These are phyloP conservation scores for Tuber microsphaerosporum DNA, from an alignment of 495 filamentous ascomycete genomes.

Conservation along the genomic window DNA sequence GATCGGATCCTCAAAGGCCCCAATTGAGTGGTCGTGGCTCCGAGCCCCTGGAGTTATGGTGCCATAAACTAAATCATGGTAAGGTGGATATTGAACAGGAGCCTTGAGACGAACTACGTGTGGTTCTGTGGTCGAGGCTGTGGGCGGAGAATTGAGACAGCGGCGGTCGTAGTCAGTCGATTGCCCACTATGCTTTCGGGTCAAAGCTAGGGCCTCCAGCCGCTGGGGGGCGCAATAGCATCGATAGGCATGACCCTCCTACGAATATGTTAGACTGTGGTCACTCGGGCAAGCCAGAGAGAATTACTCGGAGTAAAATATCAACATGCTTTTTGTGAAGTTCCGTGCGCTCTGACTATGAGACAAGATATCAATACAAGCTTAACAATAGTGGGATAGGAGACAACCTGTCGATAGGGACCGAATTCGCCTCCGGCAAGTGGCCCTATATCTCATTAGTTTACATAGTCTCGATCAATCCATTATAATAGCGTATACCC, in stretches of 20 bases:
- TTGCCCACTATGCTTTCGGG: conserved; percentile 54
- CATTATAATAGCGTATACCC: conserved; percentile 49
- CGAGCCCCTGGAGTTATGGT: conserved; percentile 49
- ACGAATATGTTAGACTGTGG: not conserved
- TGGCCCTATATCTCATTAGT: conserved; percentile 53
- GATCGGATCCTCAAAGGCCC: conserved; percentile 66
- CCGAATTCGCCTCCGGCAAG: conserved; percentile 69
- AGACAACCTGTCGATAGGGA: conserved; percentile 72
- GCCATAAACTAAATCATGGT: conserved; percentile 72
- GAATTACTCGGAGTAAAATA: conserved; percentile 51
- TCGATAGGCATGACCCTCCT: conserved; percentile 68
- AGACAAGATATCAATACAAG: conserved; percentile 1
- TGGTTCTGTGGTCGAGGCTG: conserved; percentile 64
- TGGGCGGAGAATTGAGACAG: conserved; percentile 59
- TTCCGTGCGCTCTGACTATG: conserved; percentile 67
- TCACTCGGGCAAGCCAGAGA: not conserved
- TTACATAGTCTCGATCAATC: conserved; percentile 23
- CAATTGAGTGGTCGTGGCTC: conserved; percentile 41
- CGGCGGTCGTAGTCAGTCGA: conserved; percentile 68
- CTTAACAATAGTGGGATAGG: conserved; percentile 2
- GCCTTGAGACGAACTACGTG: conserved; percentile 71
- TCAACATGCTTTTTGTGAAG: conserved; percentile 68
- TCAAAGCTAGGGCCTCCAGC: conserved; percentile 56
- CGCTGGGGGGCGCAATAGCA: conserved; percentile 82
- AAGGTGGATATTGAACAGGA: conserved; percentile 53